phyloP scores from a whole-genome alignment of 2,329 filamentous ascomycete genomes.

The Volutella citrinella region DNA sequence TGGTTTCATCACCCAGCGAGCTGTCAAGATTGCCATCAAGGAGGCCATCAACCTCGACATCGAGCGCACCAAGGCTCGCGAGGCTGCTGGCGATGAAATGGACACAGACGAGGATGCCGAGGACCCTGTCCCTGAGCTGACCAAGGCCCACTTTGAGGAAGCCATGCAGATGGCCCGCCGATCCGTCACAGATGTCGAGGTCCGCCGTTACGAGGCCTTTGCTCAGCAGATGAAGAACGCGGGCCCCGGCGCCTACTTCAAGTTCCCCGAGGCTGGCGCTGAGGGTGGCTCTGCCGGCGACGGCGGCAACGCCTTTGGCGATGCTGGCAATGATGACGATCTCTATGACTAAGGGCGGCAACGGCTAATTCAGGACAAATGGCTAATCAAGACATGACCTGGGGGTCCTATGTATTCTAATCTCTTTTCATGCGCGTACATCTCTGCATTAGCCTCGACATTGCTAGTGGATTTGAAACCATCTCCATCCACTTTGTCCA shows the following conservation, averaged over 20 bases:
- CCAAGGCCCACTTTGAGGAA: conserved; percentile 96
- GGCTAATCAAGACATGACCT: conserved; percentile 17
- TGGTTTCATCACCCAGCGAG: conserved; percentile 97
- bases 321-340: conserved; percentile 90
- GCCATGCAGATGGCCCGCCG: conserved; percentile 93
- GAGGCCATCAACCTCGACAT: conserved; percentile 88
- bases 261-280: conserved; percentile 75
- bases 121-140: conserved; percentile 93
- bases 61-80: conserved; percentile 83
- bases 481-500: conserved; percentile 23
- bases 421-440: conserved; percentile 35
- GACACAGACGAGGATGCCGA: conserved; percentile 66
- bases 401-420: conserved; percentile 45
- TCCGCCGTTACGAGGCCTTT: conserved; percentile 96
- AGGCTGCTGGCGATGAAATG: conserved; percentile 83
- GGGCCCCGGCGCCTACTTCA: conserved; percentile 94
- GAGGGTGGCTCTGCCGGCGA: conserved; percentile 62
- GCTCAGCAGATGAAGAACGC: conserved; percentile 99
- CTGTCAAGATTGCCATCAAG: conserved; percentile 99
- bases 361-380: conserved; percentile 16
- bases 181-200: conserved; percentile 95
- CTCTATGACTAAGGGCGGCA: conserved; percentile 76
- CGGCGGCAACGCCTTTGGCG: conserved; percentile 67
- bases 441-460: conserved; percentile 28
- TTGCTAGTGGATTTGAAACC: conserved; percentile 14